phyloP scores from a whole-genome alignment of 345 rosid genomes.

The Rhodamnia rubescens region DNA sequence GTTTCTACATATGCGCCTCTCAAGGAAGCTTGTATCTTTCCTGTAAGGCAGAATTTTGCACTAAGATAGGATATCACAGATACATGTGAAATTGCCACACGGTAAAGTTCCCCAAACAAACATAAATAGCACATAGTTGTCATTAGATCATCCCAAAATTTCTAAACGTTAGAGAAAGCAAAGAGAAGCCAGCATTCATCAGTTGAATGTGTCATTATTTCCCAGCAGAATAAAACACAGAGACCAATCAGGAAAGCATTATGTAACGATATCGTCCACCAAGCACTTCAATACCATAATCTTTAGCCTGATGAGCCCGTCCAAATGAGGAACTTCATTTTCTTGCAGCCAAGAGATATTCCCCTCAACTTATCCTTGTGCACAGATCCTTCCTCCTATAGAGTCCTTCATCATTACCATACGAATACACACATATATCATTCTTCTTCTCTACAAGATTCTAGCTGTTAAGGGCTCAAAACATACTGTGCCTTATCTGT shows the following conservation, averaged over 20 bases:
- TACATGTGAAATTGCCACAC: background rate
- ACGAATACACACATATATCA: background rate
- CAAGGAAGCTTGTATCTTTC: constrained; percentile 41
- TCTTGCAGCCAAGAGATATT: background rate
- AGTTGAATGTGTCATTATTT: background rate
- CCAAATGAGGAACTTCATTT: background rate
- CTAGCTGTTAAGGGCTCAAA: background rate
- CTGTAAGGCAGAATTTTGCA: constrained; percentile 18
- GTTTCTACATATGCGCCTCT: constrained; percentile 42
- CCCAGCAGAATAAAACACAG: background rate
- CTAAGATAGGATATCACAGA: background rate
- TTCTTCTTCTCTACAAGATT: background rate
- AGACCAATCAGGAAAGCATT: background rate
- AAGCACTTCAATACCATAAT: background rate
- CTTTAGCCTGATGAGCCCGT: background rate
- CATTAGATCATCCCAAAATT: background rate
- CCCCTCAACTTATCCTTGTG: background rate
- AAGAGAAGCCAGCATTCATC: background rate
- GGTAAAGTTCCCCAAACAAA: background rate
- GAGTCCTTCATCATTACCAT: background rate
- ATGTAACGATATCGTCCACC: background rate
- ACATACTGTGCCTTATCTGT: background rate
- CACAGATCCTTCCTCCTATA: background rate
- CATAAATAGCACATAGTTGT: background rate
- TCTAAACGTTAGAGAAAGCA: background rate